Percentiles rank a stretch among this genome's conserved stretches.
These are phyloP conservation scores for Fusarium protoensiforme DNA, from an alignment of 2,329 filamentous ascomycete genomes.

Conservation along the genomic window DNA sequence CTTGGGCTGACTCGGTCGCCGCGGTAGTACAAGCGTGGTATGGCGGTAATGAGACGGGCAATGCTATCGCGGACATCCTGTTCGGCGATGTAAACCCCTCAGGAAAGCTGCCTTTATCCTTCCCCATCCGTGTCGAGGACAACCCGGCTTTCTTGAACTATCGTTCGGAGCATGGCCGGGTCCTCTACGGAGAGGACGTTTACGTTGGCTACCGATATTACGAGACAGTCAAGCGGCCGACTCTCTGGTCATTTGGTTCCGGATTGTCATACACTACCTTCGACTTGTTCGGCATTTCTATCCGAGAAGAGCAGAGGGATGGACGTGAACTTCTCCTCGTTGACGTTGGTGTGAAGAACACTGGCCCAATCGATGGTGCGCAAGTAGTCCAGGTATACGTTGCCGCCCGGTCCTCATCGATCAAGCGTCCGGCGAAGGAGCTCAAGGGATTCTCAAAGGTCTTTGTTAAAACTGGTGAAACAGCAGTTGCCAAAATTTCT, in stretches of 20 bases:
- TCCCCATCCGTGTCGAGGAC: constrained; percentile 74
- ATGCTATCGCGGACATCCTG: constrained; percentile 82
- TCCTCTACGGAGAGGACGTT: constrained; percentile 82
- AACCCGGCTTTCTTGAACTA: constrained; percentile 84
- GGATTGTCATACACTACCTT: constrained; percentile 85
- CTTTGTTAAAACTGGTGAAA: constrained; percentile 68
- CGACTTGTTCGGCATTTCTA: constrained; percentile 54
- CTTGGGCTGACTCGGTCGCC: constrained; percentile 68
- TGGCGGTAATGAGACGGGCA: constrained; percentile 86
- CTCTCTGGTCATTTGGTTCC: constrained; percentile 72
- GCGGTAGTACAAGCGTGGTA: constrained; percentile 84
- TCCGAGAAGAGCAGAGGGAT: constrained; percentile 33
- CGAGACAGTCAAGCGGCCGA: constrained; percentile 76
- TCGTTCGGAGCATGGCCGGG: constrained; percentile 74
- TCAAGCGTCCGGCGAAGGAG: constrained; percentile 70
- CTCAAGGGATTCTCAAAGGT: constrained; percentile 75
- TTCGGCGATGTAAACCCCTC: constrained; percentile 80
- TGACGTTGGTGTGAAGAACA: constrained; percentile 68
- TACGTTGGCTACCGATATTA: constrained; percentile 87
- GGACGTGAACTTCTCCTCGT: constrained; percentile 49
- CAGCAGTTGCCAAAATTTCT: constrained; percentile 64
- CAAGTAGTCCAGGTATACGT: constrained; percentile 70
- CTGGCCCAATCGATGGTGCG: constrained; percentile 62
- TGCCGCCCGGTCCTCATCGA: constrained; percentile 60
- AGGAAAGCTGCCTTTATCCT: constrained; percentile 79